phyloP scores from a whole-genome alignment of 2,329 filamentous ascomycete genomes.

The Xylariaceae sp. region DNA sequence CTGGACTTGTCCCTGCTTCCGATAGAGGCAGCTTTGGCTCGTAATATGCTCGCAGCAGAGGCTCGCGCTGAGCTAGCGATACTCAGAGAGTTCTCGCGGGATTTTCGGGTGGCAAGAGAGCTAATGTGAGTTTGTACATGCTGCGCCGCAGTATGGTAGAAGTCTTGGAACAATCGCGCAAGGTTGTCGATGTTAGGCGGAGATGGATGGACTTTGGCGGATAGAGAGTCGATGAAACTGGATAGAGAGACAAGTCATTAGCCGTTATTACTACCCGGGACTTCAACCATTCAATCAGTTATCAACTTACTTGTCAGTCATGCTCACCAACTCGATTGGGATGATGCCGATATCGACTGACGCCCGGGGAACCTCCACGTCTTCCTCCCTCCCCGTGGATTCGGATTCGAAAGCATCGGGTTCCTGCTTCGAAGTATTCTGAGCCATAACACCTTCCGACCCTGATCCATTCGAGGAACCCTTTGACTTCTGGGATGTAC shows the following conservation, averaged over 20 bases:
- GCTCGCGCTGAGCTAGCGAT: conserved; percentile 50
- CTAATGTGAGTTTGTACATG: conserved; percentile 86
- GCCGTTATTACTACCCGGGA: conserved; percentile 4
- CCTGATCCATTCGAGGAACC: conserved; percentile 41
- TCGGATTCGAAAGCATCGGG: conserved; percentile 48
- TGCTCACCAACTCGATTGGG: conserved; percentile 85
- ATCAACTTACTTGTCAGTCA: conserved; percentile 70
- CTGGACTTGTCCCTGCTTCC: conserved; percentile 49
- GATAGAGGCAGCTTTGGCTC: conserved; percentile 51
- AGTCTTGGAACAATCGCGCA: conserved; percentile 87
- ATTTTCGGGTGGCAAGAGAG: conserved; percentile 68
- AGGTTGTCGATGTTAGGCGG: conserved; percentile 80
- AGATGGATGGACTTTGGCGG: conserved; percentile 76
- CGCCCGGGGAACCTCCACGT: conserved; percentile 42
- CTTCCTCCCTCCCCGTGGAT: conserved; percentile 41
- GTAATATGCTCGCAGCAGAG: conserved; percentile 52
- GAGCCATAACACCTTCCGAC: conserved; percentile 26
- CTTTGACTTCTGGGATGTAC: conserved; percentile 41
- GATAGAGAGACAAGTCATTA: conserved; percentile 22
- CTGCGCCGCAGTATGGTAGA: conserved; percentile 74
- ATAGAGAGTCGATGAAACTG: conserved; percentile 87
- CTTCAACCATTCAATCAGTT: conserved; percentile 4
- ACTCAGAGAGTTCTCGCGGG: conserved; percentile 57
- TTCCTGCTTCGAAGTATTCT: conserved; percentile 26
- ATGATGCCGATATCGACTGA: conserved; percentile 79